These are phyloP conservation scores for Globisporangium sylvaticum DNA, from an alignment of 352 stramenopile species.

Conservation along the genomic window DNA sequence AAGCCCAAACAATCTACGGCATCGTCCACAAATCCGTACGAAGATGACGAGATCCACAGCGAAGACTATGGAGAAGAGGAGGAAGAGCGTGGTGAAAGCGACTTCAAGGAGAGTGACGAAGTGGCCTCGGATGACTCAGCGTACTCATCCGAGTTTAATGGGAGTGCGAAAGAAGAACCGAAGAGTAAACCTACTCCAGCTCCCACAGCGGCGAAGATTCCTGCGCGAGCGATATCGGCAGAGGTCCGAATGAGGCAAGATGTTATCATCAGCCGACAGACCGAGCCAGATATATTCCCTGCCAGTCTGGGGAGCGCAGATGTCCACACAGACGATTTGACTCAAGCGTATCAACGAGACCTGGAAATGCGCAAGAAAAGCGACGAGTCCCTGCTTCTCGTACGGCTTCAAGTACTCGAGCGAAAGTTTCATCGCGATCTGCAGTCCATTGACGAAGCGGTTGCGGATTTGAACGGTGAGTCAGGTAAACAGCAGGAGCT, in stretches of 20 bases:
- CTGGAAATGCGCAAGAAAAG: slow-evolving; percentile 47
- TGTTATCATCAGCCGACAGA: neutral
- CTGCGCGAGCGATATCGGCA: neutral
- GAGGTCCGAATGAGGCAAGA: neutral
- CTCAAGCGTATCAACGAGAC: slow-evolving; percentile 32
- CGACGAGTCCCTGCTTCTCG: slow-evolving; percentile 43
- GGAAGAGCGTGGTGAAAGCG: neutral
- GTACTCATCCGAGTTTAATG: slow-evolving; percentile 5
- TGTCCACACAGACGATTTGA: slow-evolving; percentile 9
- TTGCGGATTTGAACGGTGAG: neutral
- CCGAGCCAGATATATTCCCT: neutral
- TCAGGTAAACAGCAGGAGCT: slow-evolving; percentile 16
- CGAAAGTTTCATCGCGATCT: slow-evolving; percentile 33
- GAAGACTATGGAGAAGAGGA: neutral
- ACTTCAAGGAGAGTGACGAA: neutral
- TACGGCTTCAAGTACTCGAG: slow-evolving; percentile 43
- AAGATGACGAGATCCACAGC: slow-evolving; percentile 8
- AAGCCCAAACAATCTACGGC: neutral
- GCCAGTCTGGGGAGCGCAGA: neutral
- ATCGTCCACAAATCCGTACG: neutral
- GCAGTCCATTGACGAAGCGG: slow-evolving; percentile 16
- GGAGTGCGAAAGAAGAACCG: neutral
- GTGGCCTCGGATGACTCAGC: neutral
- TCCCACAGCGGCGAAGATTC: too few species aligned
- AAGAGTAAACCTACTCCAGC: neutral